Conservation (phyloP, 495 filamentous ascomycete species). For the Lasiosphaeria hispida region DNA sequence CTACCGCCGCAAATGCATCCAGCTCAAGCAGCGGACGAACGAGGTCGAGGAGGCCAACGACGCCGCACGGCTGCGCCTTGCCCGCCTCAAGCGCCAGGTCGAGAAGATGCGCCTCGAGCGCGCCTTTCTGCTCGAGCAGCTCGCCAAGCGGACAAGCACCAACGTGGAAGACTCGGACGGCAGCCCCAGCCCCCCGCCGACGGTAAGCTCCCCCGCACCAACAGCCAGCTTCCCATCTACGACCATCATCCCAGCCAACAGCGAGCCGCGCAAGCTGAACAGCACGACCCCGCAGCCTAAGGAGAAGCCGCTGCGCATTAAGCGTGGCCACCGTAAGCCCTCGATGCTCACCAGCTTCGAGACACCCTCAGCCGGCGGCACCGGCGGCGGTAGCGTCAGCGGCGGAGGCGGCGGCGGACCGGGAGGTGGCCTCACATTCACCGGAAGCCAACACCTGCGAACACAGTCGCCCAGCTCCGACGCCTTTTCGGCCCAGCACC, state of each 20-base stretch:
- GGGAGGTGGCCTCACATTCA: constrained; percentile 30
- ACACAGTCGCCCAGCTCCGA: constrained; percentile 49
- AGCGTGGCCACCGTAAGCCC: constrained; percentile 67
- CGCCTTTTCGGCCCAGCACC: constrained; percentile 40
- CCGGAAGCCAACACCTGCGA: constrained; percentile 14
- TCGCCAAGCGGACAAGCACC: constrained; percentile 80
- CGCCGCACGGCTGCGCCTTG: constrained; percentile 68
- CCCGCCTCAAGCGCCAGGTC: constrained; percentile 76
- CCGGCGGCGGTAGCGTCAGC: constrained; percentile 24
- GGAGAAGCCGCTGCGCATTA: constrained; percentile 85
- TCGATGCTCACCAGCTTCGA: constrained; percentile 39
- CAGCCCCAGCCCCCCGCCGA: constrained; percentile 68
- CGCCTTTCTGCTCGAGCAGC: constrained; percentile 83
- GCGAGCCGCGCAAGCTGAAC: constrained; percentile 23
- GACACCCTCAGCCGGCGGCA: constrained; percentile 11
- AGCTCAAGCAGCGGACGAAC: constrained; percentile 82
- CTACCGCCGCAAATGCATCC: constrained; percentile 95
- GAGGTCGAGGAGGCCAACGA: constrained; percentile 92
- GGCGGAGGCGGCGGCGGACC: constrained; percentile 25
- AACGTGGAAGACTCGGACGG: constrained; percentile 73
- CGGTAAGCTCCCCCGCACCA: constrained; percentile 51
- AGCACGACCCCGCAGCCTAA: constrained; percentile 59
- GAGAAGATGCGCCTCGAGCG: constrained; percentile 89
- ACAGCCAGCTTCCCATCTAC: constrained; percentile 5
- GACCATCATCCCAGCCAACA: constrained; percentile 14